These are phyloP conservation scores for Durotheca rogersii DNA, from an alignment of 495 filamentous ascomycete species.

Conservation along the genomic window DNA sequence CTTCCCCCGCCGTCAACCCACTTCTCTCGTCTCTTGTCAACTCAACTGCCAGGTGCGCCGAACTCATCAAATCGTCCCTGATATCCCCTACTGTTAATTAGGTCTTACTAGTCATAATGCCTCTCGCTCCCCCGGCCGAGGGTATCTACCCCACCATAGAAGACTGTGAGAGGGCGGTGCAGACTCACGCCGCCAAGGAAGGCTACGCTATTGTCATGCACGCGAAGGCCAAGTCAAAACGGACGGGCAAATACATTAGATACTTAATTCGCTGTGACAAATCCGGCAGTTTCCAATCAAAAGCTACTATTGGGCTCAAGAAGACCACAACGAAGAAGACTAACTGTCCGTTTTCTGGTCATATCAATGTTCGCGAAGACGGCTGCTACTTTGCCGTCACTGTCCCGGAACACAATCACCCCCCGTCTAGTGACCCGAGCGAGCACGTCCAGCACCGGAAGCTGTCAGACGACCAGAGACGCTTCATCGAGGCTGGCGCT, in stretches of 20 bases:
- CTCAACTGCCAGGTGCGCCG: background rate
- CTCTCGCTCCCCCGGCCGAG: constrained; percentile 31
- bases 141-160: constrained; percentile 30
- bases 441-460: constrained; percentile 34
- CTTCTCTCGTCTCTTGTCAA: background rate
- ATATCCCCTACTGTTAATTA: background rate
- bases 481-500: constrained; percentile 30
- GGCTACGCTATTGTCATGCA: constrained; percentile 34
- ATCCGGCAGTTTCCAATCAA: constrained; percentile 33
- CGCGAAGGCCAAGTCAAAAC: constrained; percentile 32
- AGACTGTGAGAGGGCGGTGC: constrained; percentile 26
- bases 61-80: background rate
- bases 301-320: constrained; percentile 29
- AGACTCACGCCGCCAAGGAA: constrained; percentile 32
- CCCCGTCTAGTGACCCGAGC: constrained; percentile 25
- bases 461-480: constrained; percentile 31
- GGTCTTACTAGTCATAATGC: constrained; percentile 14
- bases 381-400: constrained; percentile 31
- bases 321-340: constrained; percentile 36
- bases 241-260: constrained; percentile 33
- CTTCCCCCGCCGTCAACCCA: constrained; percentile 9
- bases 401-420: constrained; percentile 33
- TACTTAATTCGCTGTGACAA: constrained; percentile 37
- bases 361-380: constrained; percentile 28
- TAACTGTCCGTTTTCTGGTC: constrained; percentile 34